phyloP scores from a whole-genome alignment of 1,284 basidiomycete genomes.

The Apiotrichum brassicae region DNA sequence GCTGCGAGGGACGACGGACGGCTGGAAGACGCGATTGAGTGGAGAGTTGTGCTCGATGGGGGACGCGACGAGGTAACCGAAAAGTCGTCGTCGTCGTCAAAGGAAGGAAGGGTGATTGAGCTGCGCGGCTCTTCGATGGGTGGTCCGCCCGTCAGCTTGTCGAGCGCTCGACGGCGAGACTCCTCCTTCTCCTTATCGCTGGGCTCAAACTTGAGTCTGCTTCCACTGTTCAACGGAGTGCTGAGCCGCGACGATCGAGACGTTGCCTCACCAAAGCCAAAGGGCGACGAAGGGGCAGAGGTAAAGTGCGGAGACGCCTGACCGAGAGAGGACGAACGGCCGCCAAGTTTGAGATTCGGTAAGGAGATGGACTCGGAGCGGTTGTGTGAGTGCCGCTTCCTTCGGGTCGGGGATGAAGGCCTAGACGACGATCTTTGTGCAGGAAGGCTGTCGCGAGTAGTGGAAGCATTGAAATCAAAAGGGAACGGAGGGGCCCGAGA shows the following conservation, averaged over 20 bases:
- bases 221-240: slow-evolving; percentile 2
- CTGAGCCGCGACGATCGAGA: slow-evolving; percentile 12
- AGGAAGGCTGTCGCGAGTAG: background rate
- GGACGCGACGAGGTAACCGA: slow-evolving; percentile 28
- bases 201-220: slow-evolving; percentile 40
- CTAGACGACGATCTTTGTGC: slow-evolving; percentile 16
- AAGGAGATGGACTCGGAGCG: slow-evolving; percentile 44
- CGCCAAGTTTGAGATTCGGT: slow-evolving; percentile 36
- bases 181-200: slow-evolving; percentile 41
- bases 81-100: slow-evolving; percentile 42
- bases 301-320: slow-evolving; percentile 30
- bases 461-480: background rate
- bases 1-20: slow-evolving; percentile 26
- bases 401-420: slow-evolving; percentile 14
- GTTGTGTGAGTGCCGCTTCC: slow-evolving; percentile 41
- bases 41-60: slow-evolving; percentile 25
- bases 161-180: slow-evolving; percentile 36
- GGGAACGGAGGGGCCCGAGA: slow-evolving; percentile 2
- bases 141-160: slow-evolving; percentile 35
- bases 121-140: slow-evolving; percentile 7
- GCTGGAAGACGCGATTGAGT: slow-evolving; percentile 24
- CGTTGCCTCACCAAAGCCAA: slow-evolving; percentile 7
- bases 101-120: slow-evolving; percentile 36
- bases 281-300: slow-evolving; percentile 31
- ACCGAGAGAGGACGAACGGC: slow-evolving; percentile 32